Evolutionary conservation across 2,329 filamentous ascomycete genomes (phyloP), one percentile per base, ranked within the genome.

Genomic region (Claviceps fusiformis): DNA sequence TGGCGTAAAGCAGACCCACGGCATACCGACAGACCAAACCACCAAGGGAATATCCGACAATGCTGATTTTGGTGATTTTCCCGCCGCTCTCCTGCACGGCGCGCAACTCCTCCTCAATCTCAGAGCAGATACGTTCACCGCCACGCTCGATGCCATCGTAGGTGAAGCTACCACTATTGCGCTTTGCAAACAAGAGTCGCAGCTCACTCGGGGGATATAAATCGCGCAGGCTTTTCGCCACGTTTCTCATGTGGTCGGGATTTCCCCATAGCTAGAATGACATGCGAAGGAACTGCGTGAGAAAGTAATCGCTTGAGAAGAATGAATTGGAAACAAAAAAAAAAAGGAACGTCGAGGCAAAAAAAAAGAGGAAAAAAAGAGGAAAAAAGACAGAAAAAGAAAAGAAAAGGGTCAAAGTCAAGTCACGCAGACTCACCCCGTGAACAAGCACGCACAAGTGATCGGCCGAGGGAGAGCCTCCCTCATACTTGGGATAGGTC

Each of bases 21-120:
- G 88, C 86, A 72, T 95, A 97, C 57, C 92, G 80, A 10, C 89
- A 83, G 5, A 97, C 83, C 7, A 97, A 74, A 0, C 92, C 92
- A 49, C 92, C 92, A 1, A 96, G 76, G 0, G 89, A 95, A 68
- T 97, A 96, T 44, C 92, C 92, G 47, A 92, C 79, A 45, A 97
- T 75, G 67, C 90, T 95, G 59, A 97, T 75, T 70, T 90, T 95
- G 50, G 73, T 84, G 63, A 96, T 86, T 46, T 80, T 78, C 61
- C 85, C 81, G 27, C 89, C 91, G 33, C 76, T 73, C 46, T 72
- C 71, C 51, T 79, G 76, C 53, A 83, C 76, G 48, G 68, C 66
- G 55, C 77, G 75, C 55, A 86, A 66, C 62, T 83, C 76, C 61
- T 85, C 76, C 64, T 86, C 81, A 56, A 86, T 85, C 71, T 86